Evolutionary conservation across 2,329 filamentous ascomycete species (phyloP).

Genomic region (Pseudocercospora eumusae): DNA sequence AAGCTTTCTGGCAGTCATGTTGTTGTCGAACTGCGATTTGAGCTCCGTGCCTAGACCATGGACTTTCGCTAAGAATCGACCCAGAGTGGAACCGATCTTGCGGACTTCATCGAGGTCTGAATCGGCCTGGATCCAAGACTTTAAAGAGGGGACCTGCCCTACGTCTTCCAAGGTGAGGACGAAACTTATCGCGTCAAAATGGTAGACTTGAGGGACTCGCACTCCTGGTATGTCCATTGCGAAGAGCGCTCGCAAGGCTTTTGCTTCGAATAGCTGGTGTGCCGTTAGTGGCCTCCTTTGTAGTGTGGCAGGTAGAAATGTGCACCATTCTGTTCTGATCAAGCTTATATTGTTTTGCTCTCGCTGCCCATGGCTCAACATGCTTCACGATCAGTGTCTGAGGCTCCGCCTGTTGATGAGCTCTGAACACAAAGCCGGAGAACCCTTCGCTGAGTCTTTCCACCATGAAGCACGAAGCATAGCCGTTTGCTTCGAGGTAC

Average conservation of each 20-base stretch:
- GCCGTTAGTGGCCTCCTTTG: neutral
- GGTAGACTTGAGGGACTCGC: slow-evolving; percentile 3
- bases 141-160: slow-evolving; percentile 19
- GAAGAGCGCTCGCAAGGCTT: slow-evolving; percentile 7
- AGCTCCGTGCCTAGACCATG: slow-evolving; percentile 17
- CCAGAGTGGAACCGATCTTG: slow-evolving; percentile 17
- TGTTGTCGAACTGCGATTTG: slow-evolving; percentile 11
- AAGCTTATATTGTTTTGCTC: slow-evolving; percentile 11
- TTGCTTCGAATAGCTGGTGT: slow-evolving; percentile 7
- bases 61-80: slow-evolving; percentile 23
- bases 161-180: slow-evolving; percentile 20
- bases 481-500: slow-evolving; percentile 8
- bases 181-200: slow-evolving; percentile 3
- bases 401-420: neutral
- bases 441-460: slow-evolving; percentile 13
- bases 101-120: neutral
- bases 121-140: slow-evolving; percentile 19
- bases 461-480: slow-evolving; percentile 7
- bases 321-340: slow-evolving; percentile 15
- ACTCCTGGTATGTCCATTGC: neutral
- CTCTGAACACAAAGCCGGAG: slow-evolving; percentile 14
- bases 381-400: slow-evolving; percentile 15
- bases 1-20: slow-evolving; percentile 13
- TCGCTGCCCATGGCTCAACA: slow-evolving; percentile 9
- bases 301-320: neutral